Evolutionary conservation across 345 rosid species (phyloP).

Genomic region (Syzygium aromaticum): DNA sequence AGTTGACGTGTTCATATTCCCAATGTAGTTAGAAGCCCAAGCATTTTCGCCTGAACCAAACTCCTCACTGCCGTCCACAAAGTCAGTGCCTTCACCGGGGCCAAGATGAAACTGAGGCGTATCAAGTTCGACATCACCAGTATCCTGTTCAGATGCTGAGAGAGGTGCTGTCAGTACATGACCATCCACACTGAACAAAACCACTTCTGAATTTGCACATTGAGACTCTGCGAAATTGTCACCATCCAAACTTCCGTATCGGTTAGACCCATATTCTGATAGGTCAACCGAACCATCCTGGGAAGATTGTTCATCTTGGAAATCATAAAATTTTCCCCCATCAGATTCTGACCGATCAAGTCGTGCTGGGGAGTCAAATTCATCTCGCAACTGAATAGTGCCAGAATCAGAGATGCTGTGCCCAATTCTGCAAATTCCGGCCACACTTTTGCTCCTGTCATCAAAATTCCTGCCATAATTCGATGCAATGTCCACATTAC

Average conservation of each 20-base stretch:
- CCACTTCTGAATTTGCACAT: conserved; percentile 53
- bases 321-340: conserved; percentile 58
- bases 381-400: conserved; percentile 31
- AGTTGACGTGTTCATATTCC: conserved; percentile 29
- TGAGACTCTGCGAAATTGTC: conserved; percentile 38
- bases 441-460: conserved; percentile 8
- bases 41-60: conserved; percentile 42
- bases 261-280: conserved; percentile 48
- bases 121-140: conserved; percentile 43
- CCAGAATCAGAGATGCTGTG: conserved; percentile 65
- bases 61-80: conserved; percentile 51
- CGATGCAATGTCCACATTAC: conserved; percentile 2
- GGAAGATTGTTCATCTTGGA: conserved; percentile 56
- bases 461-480: background rate
- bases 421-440: conserved; percentile 32
- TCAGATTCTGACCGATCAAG: conserved; percentile 76
- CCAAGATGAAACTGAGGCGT: conserved; percentile 86
- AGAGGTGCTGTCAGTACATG: conserved; percentile 77
- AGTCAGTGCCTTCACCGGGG: conserved; percentile 58
- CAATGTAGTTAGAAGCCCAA: conserved; percentile 40
- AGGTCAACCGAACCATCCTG: conserved; percentile 30
- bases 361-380: conserved; percentile 21
- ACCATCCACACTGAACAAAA: conserved; percentile 84
- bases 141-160: conserved; percentile 47
- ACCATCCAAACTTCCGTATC: conserved; percentile 38